These are phyloP conservation scores for Suhomyces bokatorum DNA, from an alignment of 1,139 yeast species.

Conservation along the genomic window DNA sequence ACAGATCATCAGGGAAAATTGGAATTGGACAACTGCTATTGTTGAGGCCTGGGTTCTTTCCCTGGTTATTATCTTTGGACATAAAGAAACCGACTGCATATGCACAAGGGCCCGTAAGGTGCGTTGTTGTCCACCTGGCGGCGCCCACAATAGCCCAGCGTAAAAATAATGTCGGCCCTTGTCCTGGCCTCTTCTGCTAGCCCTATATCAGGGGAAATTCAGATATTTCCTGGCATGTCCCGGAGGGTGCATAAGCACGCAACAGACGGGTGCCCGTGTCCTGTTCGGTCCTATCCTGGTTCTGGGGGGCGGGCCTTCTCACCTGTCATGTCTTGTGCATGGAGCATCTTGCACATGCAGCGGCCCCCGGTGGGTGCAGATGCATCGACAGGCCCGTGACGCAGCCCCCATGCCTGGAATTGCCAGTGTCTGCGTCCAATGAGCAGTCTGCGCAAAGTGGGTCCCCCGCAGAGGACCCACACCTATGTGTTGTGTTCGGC, in stretches of 20 bases:
- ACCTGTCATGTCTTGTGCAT: constrained; percentile 9
- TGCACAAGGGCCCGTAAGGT: background rate
- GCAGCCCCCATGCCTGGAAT: no score
- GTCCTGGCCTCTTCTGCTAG: background rate
- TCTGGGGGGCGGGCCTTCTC: background rate
- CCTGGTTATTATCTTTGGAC: background rate
- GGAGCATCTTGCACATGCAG: constrained; percentile 1
- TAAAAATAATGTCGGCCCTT: background rate
- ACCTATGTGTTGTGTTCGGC: no score
- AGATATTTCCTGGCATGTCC: background rate
- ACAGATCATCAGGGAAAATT: constrained; percentile 9
- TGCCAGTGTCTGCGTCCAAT: no score
- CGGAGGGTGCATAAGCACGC: background rate
- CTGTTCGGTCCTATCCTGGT: constrained; percentile 1
- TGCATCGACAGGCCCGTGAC: background rate
- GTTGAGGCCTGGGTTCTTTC: background rate
- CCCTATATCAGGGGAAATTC: background rate
- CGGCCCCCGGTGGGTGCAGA: background rate
- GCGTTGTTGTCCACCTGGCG: background rate
- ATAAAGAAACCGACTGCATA: background rate
- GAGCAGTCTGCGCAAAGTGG: no score
- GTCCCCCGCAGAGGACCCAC: no score
- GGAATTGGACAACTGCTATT: background rate
- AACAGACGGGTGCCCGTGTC: background rate
- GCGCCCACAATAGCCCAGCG: background rate